phyloP scores from a whole-genome alignment of 2,329 filamentous ascomycete species.

The Xylariales sp. region DNA sequence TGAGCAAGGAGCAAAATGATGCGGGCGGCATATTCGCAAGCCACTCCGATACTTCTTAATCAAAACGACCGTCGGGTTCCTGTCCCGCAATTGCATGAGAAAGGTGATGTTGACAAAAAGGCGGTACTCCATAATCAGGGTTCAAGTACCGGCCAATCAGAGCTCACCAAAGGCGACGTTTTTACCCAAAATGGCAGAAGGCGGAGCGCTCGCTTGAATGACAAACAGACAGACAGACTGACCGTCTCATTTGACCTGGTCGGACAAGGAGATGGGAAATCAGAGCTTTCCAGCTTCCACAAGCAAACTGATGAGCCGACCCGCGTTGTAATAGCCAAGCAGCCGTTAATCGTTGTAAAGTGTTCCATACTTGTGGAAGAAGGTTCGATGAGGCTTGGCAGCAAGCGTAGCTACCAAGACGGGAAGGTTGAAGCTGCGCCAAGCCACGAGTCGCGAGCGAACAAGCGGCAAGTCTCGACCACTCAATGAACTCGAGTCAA shows the following conservation, averaged over 20 bases:
- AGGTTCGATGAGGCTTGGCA: slow-evolving; percentile 6
- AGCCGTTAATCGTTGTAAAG: background rate
- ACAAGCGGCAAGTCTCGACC: too few relatives aligned
- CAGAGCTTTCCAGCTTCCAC: background rate
- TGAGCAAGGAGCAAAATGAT: too few relatives aligned
- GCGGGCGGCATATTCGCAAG: too few relatives aligned
- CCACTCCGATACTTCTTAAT: too few relatives aligned
- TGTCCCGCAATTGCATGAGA: too few relatives aligned
- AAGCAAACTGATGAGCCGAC: background rate
- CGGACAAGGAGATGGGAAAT: background rate
- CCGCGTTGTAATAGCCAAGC: slow-evolving; percentile 7
- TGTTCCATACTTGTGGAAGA: background rate
- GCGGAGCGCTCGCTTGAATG: background rate
- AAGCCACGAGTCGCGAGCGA: too few relatives aligned
- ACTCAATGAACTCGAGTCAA: background rate
- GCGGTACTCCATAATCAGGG: background rate
- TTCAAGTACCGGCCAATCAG: background rate
- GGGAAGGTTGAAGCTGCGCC: slow-evolving; percentile 8
- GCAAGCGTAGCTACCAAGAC: background rate
- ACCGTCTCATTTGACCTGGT: background rate
- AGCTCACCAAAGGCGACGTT: background rate
- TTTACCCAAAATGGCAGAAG: background rate
- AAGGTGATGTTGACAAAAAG: background rate
- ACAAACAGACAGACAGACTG: background rate
- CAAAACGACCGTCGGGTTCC: too few relatives aligned